Evolutionary conservation across 140 eudicot genomes (phyloP).

Genomic region (Cichorium intybus): DNA sequence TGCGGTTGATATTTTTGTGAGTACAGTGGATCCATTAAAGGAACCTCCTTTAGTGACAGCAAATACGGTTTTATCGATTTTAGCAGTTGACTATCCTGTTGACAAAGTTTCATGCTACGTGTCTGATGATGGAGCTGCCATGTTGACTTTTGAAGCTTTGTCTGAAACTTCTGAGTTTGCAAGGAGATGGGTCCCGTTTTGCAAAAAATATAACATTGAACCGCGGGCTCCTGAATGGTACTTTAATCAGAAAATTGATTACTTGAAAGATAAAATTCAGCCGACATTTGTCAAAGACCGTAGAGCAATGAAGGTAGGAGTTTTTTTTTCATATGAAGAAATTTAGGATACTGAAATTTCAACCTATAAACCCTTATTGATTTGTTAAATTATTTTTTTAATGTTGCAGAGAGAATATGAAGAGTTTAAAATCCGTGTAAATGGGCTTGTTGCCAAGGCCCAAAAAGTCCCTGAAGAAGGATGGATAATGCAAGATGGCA

Average conservation of each 20-base stretch:
- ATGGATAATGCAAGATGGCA: constrained; percentile 96
- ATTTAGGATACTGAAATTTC: too few species aligned
- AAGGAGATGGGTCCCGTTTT: constrained; percentile 84
- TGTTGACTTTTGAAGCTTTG: constrained; percentile 86
- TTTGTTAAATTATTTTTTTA: too few species aligned
- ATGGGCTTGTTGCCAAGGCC: constrained; percentile 79
- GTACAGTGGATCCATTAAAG: constrained; percentile 86
- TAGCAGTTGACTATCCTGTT: constrained; percentile 91
- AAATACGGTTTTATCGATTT: constrained; percentile 79
- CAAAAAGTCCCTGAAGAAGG: constrained; percentile 88
- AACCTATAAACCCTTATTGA: too few species aligned
- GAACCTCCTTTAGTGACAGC: constrained; percentile 97
- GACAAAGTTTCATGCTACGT: constrained; percentile 81
- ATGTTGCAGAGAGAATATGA: constrained; percentile 85
- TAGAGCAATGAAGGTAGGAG: constrained; percentile 85
- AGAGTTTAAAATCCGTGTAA: constrained; percentile 80
- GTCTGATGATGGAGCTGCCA: constrained; percentile 90
- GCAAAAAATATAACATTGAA: constrained; percentile 75
- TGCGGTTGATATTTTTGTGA: constrained; percentile 81
- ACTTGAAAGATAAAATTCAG: constrained; percentile 72
- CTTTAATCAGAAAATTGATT: constrained; percentile 72
- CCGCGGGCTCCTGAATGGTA: constrained; percentile 97
- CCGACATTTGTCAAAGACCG: constrained; percentile 91
- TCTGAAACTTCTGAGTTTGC: constrained; percentile 92
- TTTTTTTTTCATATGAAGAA: too few species aligned